phyloP scores from a whole-genome alignment of 495 filamentous ascomycete species.

The Stereocaulon alpinum region DNA sequence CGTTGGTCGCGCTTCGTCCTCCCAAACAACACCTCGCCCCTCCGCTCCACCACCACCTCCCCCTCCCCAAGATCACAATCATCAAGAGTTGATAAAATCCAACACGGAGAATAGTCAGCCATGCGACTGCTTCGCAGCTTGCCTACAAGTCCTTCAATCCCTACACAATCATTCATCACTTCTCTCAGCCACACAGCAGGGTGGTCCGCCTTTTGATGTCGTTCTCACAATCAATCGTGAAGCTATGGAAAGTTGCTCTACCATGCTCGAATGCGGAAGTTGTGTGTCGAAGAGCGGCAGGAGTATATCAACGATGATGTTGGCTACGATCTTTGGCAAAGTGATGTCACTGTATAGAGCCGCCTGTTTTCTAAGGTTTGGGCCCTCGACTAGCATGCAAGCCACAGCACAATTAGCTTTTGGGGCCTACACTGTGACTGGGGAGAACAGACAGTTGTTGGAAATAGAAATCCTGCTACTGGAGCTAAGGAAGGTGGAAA shows the following conservation, averaged over 20 bases:
- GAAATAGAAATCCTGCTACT: slow-evolving; percentile 37
- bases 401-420: slow-evolving; percentile 29
- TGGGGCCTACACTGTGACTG: slow-evolving; percentile 34
- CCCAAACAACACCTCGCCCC: slow-evolving; percentile 3
- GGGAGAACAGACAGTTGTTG: slow-evolving; percentile 34
- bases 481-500: slow-evolving; percentile 39
- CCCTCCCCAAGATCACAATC: not conserved
- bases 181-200: slow-evolving; percentile 13
- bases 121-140: slow-evolving; percentile 39
- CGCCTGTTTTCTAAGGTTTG: slow-evolving; percentile 27
- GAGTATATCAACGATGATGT: slow-evolving; percentile 37
- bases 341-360: slow-evolving; percentile 38
- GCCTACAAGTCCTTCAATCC: slow-evolving; percentile 36
- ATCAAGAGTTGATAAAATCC: not conserved
- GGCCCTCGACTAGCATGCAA: slow-evolving; percentile 24
- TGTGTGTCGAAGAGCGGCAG: slow-evolving; percentile 24
- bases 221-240: slow-evolving; percentile 36
- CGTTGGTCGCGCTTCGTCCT: slow-evolving; percentile 19
- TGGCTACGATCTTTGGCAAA: slow-evolving; percentile 38
- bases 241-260: slow-evolving; percentile 37
- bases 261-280: slow-evolving; percentile 33
- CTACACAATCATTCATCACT: slow-evolving; percentile 37
- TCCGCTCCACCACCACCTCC: slow-evolving; percentile 7
- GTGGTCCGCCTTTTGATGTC: slow-evolving; percentile 32
- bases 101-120: not conserved